Evolutionary conservation across 169 alveolate species (phyloP), one percentile per base, ranked within the genome.

Genomic region (Cryptosporidium meleagridis): DNA sequence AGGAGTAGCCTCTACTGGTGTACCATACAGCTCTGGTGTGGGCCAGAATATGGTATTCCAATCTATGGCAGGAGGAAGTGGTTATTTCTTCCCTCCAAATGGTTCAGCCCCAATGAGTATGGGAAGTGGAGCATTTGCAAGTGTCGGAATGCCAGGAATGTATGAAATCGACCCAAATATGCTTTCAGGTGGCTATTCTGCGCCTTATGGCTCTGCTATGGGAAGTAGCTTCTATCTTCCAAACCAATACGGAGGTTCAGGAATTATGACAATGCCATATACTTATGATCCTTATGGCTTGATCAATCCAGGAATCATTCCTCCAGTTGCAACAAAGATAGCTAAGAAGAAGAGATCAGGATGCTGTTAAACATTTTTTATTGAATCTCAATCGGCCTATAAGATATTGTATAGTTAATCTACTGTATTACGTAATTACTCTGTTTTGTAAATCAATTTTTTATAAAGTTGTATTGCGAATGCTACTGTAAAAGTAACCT

Each of bases 141-240:
- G 86, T 55, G 86, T 73, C 16, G 89, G 89, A 51, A 80, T 80
- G 89, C 89, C 89, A 3, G 75, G 68, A 44, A 80, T 80, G 89
- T 80, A 80, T 62, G 89, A 80, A 41, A 6, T 80, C 18, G 89
- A 80, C 52, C 89, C 89, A 26, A 80, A 80, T 21, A 37, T 65
- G 75, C 55, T 80, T 26, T 31, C 73, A 1, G 75, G 75, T 37
- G 75, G 73, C 67, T 80, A 80, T 44, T 69, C 89, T 21, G 68
- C 89, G 6, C 89, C 89, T 8, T 80, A 80, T 62, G 89, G 89
- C 8, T 62, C 89, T 29, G 89, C 89, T 9, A 80, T 80, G 89
- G 89, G 89, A 8, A 80, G 89, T 33, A 80, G 89, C 18, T 80
- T 80, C 55, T 80, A 80, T 61, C 55, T 80, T 0, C 89, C 89